Evolutionary conservation across 148 eudicot genomes (phyloP), one percentile per base, ranked within the genome.

Genomic region (Silene conica): DNA sequence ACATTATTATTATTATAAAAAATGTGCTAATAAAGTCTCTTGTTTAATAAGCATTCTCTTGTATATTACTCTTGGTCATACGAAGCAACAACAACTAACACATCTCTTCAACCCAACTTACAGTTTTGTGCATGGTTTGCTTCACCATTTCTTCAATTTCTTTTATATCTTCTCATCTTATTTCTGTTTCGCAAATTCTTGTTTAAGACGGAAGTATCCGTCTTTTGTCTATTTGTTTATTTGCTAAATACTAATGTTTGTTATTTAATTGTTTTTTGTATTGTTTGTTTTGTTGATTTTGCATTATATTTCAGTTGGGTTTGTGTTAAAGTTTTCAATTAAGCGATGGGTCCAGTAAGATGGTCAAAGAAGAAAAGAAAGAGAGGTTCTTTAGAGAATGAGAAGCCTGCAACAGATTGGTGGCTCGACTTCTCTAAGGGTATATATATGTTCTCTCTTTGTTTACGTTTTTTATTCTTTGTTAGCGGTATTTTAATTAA

Each of bases 61-160:
- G 10, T 54, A 55, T 62, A 52, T 57, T 52, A 72, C 72, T 55
- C 26, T 46, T 25, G 28, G 38, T 61, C 54, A 19, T 19, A 50
- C 70, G 16, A 15, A 25, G 52, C 46, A 48, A 63, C 50, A 67
- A 10, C 28, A 34, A 76, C 52, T 19, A 63, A 71, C 75, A 70
- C 75, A 62, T 74, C 77, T 74, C 65, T 48, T 62, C 64, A 68
- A 74, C 14, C 74, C 60, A 45, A 69, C 25, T 45, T 60, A 23
- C 56, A 11, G 57, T 76, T 72, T 71, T 75, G 69, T 80, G 82
- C 82, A 80, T 80, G 82, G 76, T 80, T 75, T 72, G 76, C 63
- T 76, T 76, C 76, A 75, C 71, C 75, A 46, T 66, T 80, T 71
- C 43, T 61, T 63, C 61, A 60, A 74, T 71, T 71, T 78, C 65